Evolutionary conservation across 805 yeast genomes (phyloP).

Genomic region (Nakazawaea siamensis): DNA sequence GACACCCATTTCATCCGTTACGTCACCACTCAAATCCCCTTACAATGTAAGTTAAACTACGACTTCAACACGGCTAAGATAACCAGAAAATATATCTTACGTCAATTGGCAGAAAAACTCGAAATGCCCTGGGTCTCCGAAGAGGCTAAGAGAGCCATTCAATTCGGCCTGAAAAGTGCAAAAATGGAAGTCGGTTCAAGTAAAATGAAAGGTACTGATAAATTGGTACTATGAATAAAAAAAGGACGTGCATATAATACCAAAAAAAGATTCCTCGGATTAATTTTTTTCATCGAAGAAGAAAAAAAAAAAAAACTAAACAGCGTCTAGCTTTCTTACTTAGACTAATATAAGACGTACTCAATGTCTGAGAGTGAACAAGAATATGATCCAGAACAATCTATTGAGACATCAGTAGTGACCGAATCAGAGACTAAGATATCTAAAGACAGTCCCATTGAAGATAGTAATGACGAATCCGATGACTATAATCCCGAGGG

Average conservation of each 20-base stretch:
- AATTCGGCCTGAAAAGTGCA: conserved; percentile 93
- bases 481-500: background rate
- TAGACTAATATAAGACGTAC: background rate
- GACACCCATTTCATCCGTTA: conserved; percentile 51
- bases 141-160: conserved; percentile 91
- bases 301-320: no score
- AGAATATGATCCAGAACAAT: conserved; percentile 7
- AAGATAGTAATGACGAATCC: no score
- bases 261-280: background rate
- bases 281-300: no score
- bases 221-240: conserved; percentile 7
- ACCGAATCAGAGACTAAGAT: background rate
- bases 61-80: conserved; percentile 27
- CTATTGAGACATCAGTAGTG: background rate
- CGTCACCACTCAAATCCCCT: conserved; percentile 39
- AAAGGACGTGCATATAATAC: conserved; percentile 1
- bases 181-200: conserved; percentile 81
- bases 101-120: conserved; percentile 50
- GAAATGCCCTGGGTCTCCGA: conserved; percentile 47
- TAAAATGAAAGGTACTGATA: conserved; percentile 69
- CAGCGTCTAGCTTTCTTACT: no score
- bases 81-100: conserved; percentile 43
- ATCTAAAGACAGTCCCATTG: no score
- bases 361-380: conserved; percentile 11
- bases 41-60: conserved; percentile 32